Conservation (phyloP, 495 filamentous ascomycete species). For the Aeminium ludgeri region DNA sequence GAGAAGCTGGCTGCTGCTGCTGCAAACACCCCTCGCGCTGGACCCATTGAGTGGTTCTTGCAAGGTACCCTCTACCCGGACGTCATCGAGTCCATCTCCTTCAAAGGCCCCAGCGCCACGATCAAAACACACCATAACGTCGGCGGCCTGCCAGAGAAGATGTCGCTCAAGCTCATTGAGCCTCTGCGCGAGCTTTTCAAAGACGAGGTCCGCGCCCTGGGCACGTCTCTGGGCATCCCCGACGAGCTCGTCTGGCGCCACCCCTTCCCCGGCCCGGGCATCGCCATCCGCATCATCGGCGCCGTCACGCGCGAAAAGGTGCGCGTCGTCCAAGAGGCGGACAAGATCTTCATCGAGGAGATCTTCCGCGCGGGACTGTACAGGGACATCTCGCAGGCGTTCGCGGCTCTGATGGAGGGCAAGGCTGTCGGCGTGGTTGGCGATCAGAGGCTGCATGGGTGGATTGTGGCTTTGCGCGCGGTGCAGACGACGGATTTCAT, state of each 20-base stretch:
- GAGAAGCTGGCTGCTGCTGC: constrained; percentile 55
- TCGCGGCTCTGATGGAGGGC: constrained; percentile 55
- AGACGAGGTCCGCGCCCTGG: constrained; percentile 69
- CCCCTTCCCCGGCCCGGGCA: constrained; percentile 70
- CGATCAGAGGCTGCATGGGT: constrained; percentile 47
- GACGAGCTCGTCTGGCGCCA: constrained; percentile 70
- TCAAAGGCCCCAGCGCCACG: constrained; percentile 64
- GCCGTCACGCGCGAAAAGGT: constrained; percentile 71
- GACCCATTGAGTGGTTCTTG: constrained; percentile 65
- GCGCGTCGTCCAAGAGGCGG: constrained; percentile 65
- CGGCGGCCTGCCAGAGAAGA: constrained; percentile 45
- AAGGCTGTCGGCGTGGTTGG: constrained; percentile 69
- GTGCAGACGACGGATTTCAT: constrained; percentile 69
- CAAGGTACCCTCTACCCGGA: constrained; percentile 75
- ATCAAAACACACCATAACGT: constrained; percentile 85
- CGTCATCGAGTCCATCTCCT: constrained; percentile 66
- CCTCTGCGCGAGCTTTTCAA: constrained; percentile 69
- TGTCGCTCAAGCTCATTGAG: constrained; percentile 56
- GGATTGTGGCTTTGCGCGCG: constrained; percentile 50
- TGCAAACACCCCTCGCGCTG: constrained; percentile 40
- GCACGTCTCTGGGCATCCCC: constrained; percentile 57
- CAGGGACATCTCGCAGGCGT: constrained; percentile 65
- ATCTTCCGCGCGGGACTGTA: constrained; percentile 76
- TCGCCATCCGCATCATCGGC: constrained; percentile 78
- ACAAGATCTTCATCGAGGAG: constrained; percentile 76